Conservation (phyloP, 2,329 filamentous ascomycete species). For the Nemania sp. region DNA sequence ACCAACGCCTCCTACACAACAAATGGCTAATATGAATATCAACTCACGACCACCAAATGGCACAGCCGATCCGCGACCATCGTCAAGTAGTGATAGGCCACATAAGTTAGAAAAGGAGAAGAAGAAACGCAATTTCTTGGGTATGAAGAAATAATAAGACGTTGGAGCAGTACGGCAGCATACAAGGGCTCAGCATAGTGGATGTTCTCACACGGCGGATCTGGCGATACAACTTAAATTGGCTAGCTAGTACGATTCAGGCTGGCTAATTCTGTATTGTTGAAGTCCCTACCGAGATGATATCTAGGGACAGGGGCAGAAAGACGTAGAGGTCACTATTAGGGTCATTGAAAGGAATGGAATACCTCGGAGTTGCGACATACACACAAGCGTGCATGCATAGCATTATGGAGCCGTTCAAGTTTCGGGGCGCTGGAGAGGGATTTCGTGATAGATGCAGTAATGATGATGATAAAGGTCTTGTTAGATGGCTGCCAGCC, state of each 20-base stretch:
- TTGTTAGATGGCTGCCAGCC: neutral
- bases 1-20: constrained; percentile 62
- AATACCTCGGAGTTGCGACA: neutral
- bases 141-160: constrained; percentile 64
- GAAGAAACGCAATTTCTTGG: constrained; percentile 70
- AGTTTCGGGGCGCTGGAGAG: too few species aligned
- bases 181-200: neutral
- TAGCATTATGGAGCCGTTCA: constrained; percentile 22
- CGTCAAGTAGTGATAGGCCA: constrained; percentile 52
- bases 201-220: neutral
- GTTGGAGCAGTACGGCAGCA: neutral
- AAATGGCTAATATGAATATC: constrained; percentile 68
- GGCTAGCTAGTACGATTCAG: constrained; percentile 11
- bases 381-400: constrained; percentile 21
- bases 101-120: constrained; percentile 68
- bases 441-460: constrained; percentile 11
- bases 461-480: constrained; percentile 19
- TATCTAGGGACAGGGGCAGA: neutral
- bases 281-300: neutral
- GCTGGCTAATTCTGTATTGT: neutral
- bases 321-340: neutral
- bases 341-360: neutral
- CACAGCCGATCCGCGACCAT: constrained; percentile 39
- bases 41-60: constrained; percentile 49
- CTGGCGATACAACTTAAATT: neutral